A percentile compares a stretch with the other conserved stretches of the same genome.
Evolutionary conservation across 768 basidiomycete genomes (phyloP).

Genomic region (Termitomyces sp.): DNA sequence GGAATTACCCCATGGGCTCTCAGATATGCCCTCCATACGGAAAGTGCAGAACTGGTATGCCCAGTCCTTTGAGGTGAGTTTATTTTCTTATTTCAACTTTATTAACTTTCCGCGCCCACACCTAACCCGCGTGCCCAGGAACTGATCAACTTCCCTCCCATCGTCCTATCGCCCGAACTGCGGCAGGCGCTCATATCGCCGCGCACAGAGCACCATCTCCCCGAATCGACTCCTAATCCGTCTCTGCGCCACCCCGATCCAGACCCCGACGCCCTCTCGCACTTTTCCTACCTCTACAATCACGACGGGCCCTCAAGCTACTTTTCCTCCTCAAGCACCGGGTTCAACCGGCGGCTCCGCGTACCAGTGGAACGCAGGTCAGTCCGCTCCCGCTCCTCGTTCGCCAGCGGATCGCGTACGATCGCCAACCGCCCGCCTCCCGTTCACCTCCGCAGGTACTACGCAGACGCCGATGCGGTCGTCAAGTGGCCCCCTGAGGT

Average conservation of each 20-base stretch:
- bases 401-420: not conserved
- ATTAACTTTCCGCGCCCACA: not conserved
- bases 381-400: conserved; percentile 17
- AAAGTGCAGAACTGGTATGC: conserved; percentile 99
- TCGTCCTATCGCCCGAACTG: conserved; percentile 65
- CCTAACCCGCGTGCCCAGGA: conserved; percentile 49
- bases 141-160: conserved; percentile 79
- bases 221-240: conserved; percentile 80
- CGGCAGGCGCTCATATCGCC: conserved; percentile 60
- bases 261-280: conserved; percentile 12
- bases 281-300: conserved; percentile 2
- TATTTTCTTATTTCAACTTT: not conserved
- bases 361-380: conserved; percentile 86
- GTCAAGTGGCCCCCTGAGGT: conserved; percentile 89
- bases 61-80: conserved; percentile 90
- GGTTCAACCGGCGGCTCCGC: conserved; percentile 61
- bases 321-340: not conserved
- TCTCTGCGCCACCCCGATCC: conserved; percentile 48
- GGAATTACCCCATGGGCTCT: conserved; percentile 87
- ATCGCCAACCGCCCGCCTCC: not conserved
- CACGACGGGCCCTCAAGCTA: not conserved
- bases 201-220: conserved; percentile 46
- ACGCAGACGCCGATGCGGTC: conserved; percentile 67
- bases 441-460: conserved; percentile 57
- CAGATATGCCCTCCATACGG: conserved; percentile 86